Evolutionary conservation across 2,329 filamentous ascomycete species (phyloP).

Genomic region (Coleophoma cylindrospora): DNA sequence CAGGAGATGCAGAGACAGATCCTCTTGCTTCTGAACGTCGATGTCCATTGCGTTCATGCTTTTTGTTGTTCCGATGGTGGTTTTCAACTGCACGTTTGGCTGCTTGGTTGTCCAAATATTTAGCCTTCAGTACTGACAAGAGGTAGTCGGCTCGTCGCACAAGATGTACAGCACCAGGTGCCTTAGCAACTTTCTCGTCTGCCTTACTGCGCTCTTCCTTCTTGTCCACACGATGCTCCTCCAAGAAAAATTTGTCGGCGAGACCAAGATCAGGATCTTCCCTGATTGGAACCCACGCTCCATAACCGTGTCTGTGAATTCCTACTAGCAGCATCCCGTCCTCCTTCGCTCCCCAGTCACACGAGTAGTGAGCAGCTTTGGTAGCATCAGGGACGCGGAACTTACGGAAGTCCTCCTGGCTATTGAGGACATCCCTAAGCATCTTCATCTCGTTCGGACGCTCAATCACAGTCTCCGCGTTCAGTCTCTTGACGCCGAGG

Average conservation of each 20-base stretch:
- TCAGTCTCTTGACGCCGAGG: slow-evolving; percentile 87
- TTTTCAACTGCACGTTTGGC: slow-evolving; percentile 82
- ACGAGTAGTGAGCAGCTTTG: slow-evolving; percentile 87
- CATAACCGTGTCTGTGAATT: slow-evolving; percentile 89
- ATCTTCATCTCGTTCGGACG: slow-evolving; percentile 85
- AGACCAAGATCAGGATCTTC: slow-evolving; percentile 86
- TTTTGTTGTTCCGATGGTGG: slow-evolving; percentile 93
- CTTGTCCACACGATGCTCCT: slow-evolving; percentile 97
- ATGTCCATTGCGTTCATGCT: slow-evolving; percentile 52
- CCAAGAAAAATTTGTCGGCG: slow-evolving; percentile 87
- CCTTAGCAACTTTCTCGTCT: slow-evolving; percentile 70
- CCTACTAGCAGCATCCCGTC: slow-evolving; percentile 97
- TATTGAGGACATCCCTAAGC: slow-evolving; percentile 67
- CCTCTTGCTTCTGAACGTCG: slow-evolving; percentile 52
- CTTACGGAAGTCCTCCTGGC: slow-evolving; percentile 63
- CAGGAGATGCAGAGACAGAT: slow-evolving; percentile 68
- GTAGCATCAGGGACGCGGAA: slow-evolving; percentile 90
- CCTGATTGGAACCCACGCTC: slow-evolving; percentile 90
- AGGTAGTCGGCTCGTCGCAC: slow-evolving; percentile 94
- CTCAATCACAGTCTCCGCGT: slow-evolving; percentile 91
- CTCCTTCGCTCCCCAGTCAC: slow-evolving; percentile 86
- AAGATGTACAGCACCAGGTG: slow-evolving; percentile 93
- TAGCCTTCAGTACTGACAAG: slow-evolving; percentile 83
- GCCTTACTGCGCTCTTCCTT: slow-evolving; percentile 84
- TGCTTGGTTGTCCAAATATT: slow-evolving; percentile 72